These are phyloP conservation scores for Thermothielavioides terrestris DNA, from an alignment of 495 filamentous ascomycete genomes.

Conservation along the genomic window DNA sequence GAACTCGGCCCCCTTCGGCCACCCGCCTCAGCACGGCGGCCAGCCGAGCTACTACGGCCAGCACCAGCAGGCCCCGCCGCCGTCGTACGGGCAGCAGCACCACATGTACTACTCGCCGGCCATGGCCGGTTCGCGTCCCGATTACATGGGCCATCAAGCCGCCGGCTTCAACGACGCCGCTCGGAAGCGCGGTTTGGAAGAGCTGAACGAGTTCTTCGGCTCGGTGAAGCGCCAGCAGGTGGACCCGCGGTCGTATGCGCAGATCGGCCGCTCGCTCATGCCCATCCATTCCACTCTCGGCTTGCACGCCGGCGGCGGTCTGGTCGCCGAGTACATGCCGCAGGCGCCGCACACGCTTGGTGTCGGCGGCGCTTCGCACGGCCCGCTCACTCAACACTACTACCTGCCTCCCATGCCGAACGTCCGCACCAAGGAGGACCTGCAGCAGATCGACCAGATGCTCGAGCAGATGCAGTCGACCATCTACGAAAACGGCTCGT, in stretches of 20 bases:
- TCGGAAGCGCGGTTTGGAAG: slow-evolving; percentile 77
- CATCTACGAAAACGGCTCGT: slow-evolving; percentile 75
- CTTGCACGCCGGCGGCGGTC: slow-evolving; percentile 54
- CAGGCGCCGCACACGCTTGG: slow-evolving; percentile 43
- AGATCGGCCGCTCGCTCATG: slow-evolving; percentile 71
- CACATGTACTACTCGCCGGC: slow-evolving; percentile 56
- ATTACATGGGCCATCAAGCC: slow-evolving; percentile 45
- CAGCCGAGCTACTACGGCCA: slow-evolving; percentile 47
- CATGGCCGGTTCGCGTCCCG: slow-evolving; percentile 41
- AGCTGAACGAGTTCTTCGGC: slow-evolving; percentile 87
- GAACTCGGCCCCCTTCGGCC: slow-evolving; percentile 44
- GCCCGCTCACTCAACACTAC: slow-evolving; percentile 53
- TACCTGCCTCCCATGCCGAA: slow-evolving; percentile 83
- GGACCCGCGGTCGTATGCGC: slow-evolving; percentile 71
- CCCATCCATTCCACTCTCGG: slow-evolving; percentile 60
- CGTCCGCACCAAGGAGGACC: slow-evolving; percentile 82
- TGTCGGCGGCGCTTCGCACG: slow-evolving; percentile 39
- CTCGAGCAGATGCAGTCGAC: slow-evolving; percentile 91
- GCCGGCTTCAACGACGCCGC: slow-evolving; percentile 47
- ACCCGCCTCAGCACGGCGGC: slow-evolving; percentile 39
- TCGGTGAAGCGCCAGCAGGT: slow-evolving; percentile 83
- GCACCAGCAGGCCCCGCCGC: slow-evolving; percentile 54
- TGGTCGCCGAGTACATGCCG: slow-evolving; percentile 58
- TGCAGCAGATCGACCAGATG: slow-evolving; percentile 85
- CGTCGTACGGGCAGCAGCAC: slow-evolving; percentile 41